Percentiles rank a stretch among this genome's conserved stretches.
phyloP scores from a whole-genome alignment of 2,329 filamentous ascomycete genomes.

The Monosporascus sp. region DNA sequence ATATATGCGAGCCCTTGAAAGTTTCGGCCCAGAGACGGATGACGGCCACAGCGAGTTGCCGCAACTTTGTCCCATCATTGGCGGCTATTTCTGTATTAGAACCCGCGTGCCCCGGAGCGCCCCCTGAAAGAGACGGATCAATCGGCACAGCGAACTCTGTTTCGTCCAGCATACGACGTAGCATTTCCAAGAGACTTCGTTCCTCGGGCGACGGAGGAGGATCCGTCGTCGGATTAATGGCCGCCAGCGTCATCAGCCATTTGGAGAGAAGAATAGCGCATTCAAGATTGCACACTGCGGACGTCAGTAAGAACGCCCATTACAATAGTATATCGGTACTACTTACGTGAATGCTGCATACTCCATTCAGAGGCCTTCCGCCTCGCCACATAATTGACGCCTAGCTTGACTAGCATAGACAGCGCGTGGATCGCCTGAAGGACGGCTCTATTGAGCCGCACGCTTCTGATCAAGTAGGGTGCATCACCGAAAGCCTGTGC shows the following conservation, averaged over 20 bases:
- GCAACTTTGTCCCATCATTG: slow-evolving; percentile 46
- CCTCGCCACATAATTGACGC: slow-evolving; percentile 57
- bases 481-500: slow-evolving; percentile 55
- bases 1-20: slow-evolving; percentile 57
- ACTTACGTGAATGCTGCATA: slow-evolving; percentile 56
- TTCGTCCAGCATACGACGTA: slow-evolving; percentile 55
- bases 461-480: slow-evolving; percentile 52
- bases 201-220: slow-evolving; percentile 47
- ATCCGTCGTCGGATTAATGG: slow-evolving; percentile 42
- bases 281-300: slow-evolving; percentile 54
- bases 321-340: slow-evolving; percentile 10
- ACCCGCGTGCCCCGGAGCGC: slow-evolving; percentile 28
- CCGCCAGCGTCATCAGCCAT: slow-evolving; percentile 53
- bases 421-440: slow-evolving; percentile 65
- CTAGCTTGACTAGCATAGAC: slow-evolving; percentile 59
- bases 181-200: slow-evolving; percentile 48
- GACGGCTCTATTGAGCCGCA: slow-evolving; percentile 57
- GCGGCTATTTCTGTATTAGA: slow-evolving; percentile 37
- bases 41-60: slow-evolving; percentile 52
- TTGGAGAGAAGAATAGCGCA: slow-evolving; percentile 57
- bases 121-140: slow-evolving; percentile 47
- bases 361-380: slow-evolving; percentile 59
- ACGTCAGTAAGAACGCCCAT: slow-evolving; percentile 3
- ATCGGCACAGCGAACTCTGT: slow-evolving; percentile 58
- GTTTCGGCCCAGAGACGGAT: slow-evolving; percentile 57